Evolutionary conservation across 768 basidiomycete genomes (phyloP).

Genomic region (Macrolepiota fuliginosa): DNA sequence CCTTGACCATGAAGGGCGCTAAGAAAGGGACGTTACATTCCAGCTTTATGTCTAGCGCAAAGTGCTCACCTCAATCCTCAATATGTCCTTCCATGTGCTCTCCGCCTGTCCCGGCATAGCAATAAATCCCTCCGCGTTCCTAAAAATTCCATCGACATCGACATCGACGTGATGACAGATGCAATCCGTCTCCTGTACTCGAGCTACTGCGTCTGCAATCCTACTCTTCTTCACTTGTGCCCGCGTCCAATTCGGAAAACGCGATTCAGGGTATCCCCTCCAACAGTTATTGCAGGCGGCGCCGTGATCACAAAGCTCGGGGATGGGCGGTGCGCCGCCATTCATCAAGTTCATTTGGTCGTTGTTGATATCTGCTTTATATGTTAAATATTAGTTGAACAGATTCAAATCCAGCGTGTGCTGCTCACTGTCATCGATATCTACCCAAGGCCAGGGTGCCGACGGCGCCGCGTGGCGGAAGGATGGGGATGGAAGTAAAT

Average conservation of each 20-base stretch:
- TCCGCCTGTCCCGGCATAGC: conserved; percentile 22
- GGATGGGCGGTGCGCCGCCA: conserved; percentile 22
- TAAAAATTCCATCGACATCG: conserved; percentile 28
- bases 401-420: neutral
- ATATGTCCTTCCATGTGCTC: conserved; percentile 29
- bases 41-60: neutral
- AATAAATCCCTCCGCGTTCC: conserved; percentile 28
- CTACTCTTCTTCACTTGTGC: conserved; percentile 31
- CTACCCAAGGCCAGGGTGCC: conserved; percentile 43
- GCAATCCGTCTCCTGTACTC: conserved; percentile 15
- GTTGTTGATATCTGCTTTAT: conserved; percentile 20
- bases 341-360: conserved; percentile 25
- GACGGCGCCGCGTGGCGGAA: conserved; percentile 39
- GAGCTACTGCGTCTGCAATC: conserved; percentile 23
- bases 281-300: conserved; percentile 26
- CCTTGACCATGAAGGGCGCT: conserved; percentile 21
- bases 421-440: conserved; percentile 30
- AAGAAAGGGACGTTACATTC: neutral
- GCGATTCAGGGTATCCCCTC: conserved; percentile 34
- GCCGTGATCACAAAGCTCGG: conserved; percentile 26
- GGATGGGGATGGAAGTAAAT: conserved; percentile 27
- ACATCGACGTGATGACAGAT: conserved; percentile 30
- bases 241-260: conserved; percentile 53
- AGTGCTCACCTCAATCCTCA: conserved; percentile 25
- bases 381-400: neutral